Evolutionary conservation across 768 basidiomycete genomes (phyloP).

Genomic region (Suillus discolor): DNA sequence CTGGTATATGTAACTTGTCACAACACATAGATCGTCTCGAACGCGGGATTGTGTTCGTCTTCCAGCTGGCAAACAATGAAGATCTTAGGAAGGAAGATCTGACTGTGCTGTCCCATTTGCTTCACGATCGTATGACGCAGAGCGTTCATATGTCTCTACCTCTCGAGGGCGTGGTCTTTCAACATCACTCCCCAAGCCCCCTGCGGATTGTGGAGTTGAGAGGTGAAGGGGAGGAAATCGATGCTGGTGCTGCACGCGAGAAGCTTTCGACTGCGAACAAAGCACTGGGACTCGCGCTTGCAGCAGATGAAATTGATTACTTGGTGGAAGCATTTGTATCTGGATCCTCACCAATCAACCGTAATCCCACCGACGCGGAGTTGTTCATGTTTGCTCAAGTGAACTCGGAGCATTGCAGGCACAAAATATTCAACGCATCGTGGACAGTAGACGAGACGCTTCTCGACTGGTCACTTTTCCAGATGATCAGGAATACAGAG

Average conservation of each 20-base stretch:
- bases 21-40: slow-evolving; percentile 79
- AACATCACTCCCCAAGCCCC: slow-evolving; percentile 62
- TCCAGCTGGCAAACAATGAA: slow-evolving; percentile 48
- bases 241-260: slow-evolving; percentile 49
- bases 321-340: slow-evolving; percentile 86
- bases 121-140: slow-evolving; percentile 99
- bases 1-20: slow-evolving; percentile 81
- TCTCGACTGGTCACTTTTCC: slow-evolving; percentile 79
- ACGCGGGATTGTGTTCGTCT: slow-evolving; percentile 73
- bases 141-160: slow-evolving; percentile 63
- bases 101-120: slow-evolving; percentile 59
- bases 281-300: slow-evolving; percentile 87
- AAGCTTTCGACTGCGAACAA: slow-evolving; percentile 79
- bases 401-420: slow-evolving; percentile 99
- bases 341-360: slow-evolving; percentile 63
- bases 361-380: slow-evolving; percentile 96
- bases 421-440: slow-evolving; percentile 98
- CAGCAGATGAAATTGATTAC: slow-evolving; percentile 88
- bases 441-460: slow-evolving; percentile 84
- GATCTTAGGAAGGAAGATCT: slow-evolving; percentile 50
- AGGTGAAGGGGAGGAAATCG: slow-evolving; percentile 23
- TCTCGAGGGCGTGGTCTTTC: slow-evolving; percentile 56
- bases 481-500: slow-evolving; percentile 98
- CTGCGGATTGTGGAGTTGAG: slow-evolving; percentile 72
- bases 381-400: slow-evolving; percentile 99